Evolutionary conservation across 106 monocot species (phyloP), one percentile per base, ranked within the genome.

Genomic region (Dactylorhiza incarnata): DNA sequence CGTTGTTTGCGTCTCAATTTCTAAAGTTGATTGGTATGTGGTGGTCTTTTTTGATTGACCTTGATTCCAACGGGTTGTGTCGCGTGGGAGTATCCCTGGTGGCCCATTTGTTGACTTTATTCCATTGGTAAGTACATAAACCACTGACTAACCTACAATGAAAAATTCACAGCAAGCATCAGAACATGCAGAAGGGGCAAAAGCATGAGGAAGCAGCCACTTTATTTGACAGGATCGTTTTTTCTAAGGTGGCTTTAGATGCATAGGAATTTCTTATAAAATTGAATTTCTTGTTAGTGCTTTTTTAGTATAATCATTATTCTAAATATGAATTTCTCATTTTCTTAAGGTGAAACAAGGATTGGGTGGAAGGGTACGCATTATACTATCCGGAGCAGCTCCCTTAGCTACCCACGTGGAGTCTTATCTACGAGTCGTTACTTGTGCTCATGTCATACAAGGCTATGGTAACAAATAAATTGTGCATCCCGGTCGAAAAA

Each of bases 351-450:
- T 97, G 58, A 97, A 97, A 84, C 77, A 91, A 78, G 87, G 87
- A 74, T 51, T 97, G 17, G 97, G 97, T 77, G 97, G 97, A 11
- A 97, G 77, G 6, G 87, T 97, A 46, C 85, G 94, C 14, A 23
- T 94, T 78, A 89, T 97, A 26, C 74, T 97, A 55, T 97, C 97
- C 71, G 97, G 97, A 74, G 94, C 91, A 54, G 97, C 94, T 81
- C 97, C 97, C 70, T 65, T 97, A 49, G 84, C 97, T 75, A 81
- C 77, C 46, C 91, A 94, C 77, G 97, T 97, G 15, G 97, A 97
- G 87, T 79, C 74, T 29, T 97, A 82, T 49, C 49, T 72, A 23
- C 19, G 72, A 48, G 72, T 97, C 25, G 97, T 94, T 45, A 68
- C 97, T 69, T 94, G 97, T 79, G 73, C 84, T 65, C 81, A 86